Evolutionary conservation across 768 basidiomycete species (phyloP), one percentile per base, ranked within the genome.

Genomic region (Candolleomyces aberdarensis): DNA sequence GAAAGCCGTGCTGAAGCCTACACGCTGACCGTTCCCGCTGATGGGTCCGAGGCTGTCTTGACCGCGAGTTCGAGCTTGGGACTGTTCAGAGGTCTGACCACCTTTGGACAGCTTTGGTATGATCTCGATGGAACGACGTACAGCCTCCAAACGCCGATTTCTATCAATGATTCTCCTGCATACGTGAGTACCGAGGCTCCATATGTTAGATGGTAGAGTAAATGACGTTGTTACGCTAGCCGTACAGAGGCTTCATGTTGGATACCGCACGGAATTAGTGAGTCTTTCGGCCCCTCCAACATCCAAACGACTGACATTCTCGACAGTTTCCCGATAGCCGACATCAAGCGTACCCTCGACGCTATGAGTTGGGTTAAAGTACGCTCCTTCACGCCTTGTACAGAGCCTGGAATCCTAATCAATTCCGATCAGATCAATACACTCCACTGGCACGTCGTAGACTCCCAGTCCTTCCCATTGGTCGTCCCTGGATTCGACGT

Each of bases 401-500:
- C 8, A 55, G 44, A 31, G 47, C 44, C 14, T 5, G 11, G 36
- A 36, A 17, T 46, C 44, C 14, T 46, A 9, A 20, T 20, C 7
- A 20, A 51, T 5, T 31, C 3, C 49, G 8, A 13, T 7, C 56
- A 87, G 85, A 81, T 91, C 53, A 92, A 87, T 71, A 84, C 83
- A 1, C 83, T 94, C 65, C 91, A 94, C 64, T 94, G 92, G 92
- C 93, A 94, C 67, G 78, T 92, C 59, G 85, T 85, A 40, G 93
- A 95, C 72, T 85, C 86, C 57, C 91, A 94, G 66, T 86, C 85
- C 40, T 95, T 91, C 76, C 92, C 93, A 1, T 78, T 94, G 15
- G 76, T 81, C 43, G 74, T 94, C 19, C 75, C 83, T 3, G 80
- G 79, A 10, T 87, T 83, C 68, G 80, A 86, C 0, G 82, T 84